Base-by-base conservation (phyloP, 2,329 filamentous ascomycete species). In the Aspergillus fijiensis region DNA sequence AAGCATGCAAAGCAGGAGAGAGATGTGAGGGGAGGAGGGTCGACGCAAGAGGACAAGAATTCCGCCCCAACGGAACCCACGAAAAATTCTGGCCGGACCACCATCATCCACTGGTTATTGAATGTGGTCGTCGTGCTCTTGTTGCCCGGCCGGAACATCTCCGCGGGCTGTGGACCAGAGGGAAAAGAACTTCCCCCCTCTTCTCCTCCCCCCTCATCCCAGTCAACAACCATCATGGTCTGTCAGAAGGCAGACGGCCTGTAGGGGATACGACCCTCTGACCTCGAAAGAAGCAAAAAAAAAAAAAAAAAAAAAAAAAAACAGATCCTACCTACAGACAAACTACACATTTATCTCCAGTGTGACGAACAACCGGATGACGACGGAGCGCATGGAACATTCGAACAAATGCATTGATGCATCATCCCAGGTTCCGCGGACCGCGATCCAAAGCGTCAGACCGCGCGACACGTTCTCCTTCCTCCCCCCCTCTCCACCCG, bases 61-160 rank as follows among this genome's bases (percentile, higher is more conserved):
- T 55, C 53, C 53, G 53, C 53, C 53, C 53, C 53, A 55, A 47
- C 42, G 47, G 53, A 55, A 55, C 53, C 39, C 42, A 49, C 27
- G 42, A 31, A 55, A 55, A 49, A 55, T 27, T 33, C 48, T 55
- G 53, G 39, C 39, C 39, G 14, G 39, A 19, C 39, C 39, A 19
- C 39, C 39, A 19, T 9, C 39, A 45, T 45, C 39, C 39, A 19
- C 39, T 45, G 16, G 6, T 19, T 45, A 45, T 45, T 45, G 39
- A 45, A 45, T 45, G 39, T 29, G 27, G 27, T 29, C 27, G 16
- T 42, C 16, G 39, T 45, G 16, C 16, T 45, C 9, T 45, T 35
- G 42, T 47, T 47, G 27, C 47, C 53, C 53, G 47, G 53, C 53
- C 53, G 53, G 53, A 55, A 55, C 53, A 55, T 55, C 53, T 55